These are phyloP conservation scores for Pezicula radicicola DNA, from an alignment of 2,329 filamentous ascomycete species.

Conservation along the genomic window DNA sequence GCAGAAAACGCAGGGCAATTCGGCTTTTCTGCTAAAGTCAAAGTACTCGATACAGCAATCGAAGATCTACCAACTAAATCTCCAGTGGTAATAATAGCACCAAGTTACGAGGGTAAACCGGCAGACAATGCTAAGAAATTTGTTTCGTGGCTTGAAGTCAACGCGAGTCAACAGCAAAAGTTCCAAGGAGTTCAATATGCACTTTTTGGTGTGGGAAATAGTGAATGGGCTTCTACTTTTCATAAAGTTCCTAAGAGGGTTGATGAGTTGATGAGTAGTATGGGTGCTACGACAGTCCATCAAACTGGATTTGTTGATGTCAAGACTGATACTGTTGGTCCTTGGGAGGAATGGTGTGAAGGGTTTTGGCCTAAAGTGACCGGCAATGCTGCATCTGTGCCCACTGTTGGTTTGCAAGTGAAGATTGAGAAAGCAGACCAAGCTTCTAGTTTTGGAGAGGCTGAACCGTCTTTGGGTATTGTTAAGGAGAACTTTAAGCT, in stretches of 20 bases:
- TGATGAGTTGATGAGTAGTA: background rate
- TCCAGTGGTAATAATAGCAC: constrained; percentile 64
- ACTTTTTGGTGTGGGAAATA: background rate
- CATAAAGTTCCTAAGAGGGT: background rate
- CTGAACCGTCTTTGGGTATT: too few relatives aligned
- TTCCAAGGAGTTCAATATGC: background rate
- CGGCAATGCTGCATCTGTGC: too few relatives aligned
- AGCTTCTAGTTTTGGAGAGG: too few relatives aligned
- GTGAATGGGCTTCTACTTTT: background rate
- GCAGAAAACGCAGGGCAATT: constrained; percentile 54
- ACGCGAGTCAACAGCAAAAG: constrained; percentile 32
- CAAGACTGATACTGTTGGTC: too few relatives aligned
- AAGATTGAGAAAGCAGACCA: too few relatives aligned
- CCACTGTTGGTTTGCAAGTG: too few relatives aligned
- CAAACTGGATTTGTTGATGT: too few relatives aligned
- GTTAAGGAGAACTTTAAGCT: too few relatives aligned
- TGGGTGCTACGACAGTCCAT: background rate
- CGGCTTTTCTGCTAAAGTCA: constrained; percentile 56
- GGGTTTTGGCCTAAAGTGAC: too few relatives aligned
- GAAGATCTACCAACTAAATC: constrained; percentile 56
- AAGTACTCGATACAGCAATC: constrained; percentile 59
- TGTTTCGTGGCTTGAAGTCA: constrained; percentile 59
- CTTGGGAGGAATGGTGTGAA: too few relatives aligned
- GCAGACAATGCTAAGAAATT: constrained; percentile 71
- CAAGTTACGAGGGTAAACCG: constrained; percentile 72